Conservation (phyloP, 768 basidiomycete genomes). For the Amanita polypyramis region DNA sequence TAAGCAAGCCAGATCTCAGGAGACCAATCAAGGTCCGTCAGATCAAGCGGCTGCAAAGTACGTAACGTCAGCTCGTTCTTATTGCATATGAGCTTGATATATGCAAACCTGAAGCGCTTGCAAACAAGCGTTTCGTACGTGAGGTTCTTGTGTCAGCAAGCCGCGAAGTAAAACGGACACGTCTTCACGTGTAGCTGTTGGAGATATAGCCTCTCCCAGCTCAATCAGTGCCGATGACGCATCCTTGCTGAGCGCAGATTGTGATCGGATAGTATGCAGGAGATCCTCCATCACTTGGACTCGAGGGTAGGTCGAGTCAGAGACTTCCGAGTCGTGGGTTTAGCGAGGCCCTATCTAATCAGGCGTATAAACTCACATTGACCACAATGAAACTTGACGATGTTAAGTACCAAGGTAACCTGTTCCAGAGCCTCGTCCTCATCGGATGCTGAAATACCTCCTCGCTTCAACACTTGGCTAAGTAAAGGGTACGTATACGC, state of each 20-base stretch:
- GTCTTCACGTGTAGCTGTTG: constrained; percentile 54
- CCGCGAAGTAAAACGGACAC: constrained; percentile 56
- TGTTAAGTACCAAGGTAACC: constrained; percentile 59
- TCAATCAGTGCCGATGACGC: constrained; percentile 74
- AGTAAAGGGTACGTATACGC: constrained; percentile 73
- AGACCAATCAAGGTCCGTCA: constrained; percentile 92
- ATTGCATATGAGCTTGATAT: not conserved
- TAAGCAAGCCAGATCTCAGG: constrained; percentile 79
- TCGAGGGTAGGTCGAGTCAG: constrained; percentile 65
- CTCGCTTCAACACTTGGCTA: constrained; percentile 51
- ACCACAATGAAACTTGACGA: constrained; percentile 60
- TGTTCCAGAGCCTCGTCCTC: constrained; percentile 74
- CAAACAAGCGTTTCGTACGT: constrained; percentile 82
- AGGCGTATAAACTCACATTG: constrained; percentile 46
- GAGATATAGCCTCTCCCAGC: constrained; percentile 69
- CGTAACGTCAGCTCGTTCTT: not conserved
- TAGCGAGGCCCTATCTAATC: not conserved
- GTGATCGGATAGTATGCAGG: constrained; percentile 59
- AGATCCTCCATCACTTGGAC: constrained; percentile 56
- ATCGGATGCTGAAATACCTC: constrained; percentile 55
- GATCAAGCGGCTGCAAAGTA: constrained; percentile 69
- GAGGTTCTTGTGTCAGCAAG: constrained; percentile 75
- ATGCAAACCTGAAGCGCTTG: constrained; percentile 71
- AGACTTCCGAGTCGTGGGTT: constrained; percentile 35
- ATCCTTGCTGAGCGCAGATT: constrained; percentile 76